phyloP scores from a whole-genome alignment of 2,329 filamentous ascomycete genomes.

The Chaetomiaceae sp. region DNA sequence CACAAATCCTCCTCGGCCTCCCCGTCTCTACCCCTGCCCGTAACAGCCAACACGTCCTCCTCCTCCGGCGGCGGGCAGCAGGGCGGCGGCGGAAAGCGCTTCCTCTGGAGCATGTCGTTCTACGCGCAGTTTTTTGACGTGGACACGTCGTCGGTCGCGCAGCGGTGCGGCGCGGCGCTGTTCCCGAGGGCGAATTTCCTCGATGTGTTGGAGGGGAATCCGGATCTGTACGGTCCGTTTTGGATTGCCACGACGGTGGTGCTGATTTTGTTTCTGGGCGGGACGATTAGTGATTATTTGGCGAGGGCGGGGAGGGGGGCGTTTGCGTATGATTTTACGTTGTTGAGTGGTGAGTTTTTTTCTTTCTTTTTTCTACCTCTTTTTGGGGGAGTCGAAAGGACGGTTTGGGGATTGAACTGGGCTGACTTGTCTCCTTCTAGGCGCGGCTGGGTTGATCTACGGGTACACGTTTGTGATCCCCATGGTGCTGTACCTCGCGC shows the following conservation, averaged over 20 bases:
- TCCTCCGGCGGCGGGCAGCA: too few species aligned
- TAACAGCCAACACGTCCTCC: constrained; percentile 38
- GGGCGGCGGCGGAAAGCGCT: constrained; percentile 63
- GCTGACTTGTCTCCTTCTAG: constrained; percentile 32
- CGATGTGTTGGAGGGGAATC: constrained; percentile 93
- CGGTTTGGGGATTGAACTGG: neutral
- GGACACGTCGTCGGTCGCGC: constrained; percentile 83
- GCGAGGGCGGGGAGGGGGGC: constrained; percentile 61
- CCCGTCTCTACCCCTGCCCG: constrained; percentile 51
- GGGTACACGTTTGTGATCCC: constrained; percentile 90
- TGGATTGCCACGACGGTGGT: constrained; percentile 99
- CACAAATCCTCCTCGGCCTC: constrained; percentile 31
- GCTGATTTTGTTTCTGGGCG: constrained; percentile 89
- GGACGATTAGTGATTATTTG: constrained; percentile 90
- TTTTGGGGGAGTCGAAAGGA: neutral
- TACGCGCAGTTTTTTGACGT: constrained; percentile 99
- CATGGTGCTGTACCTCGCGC: constrained; percentile 74
- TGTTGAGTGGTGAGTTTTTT: constrained; percentile 66
- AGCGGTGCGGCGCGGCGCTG: constrained; percentile 81
- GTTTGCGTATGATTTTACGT: constrained; percentile 86
- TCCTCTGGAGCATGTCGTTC: constrained; percentile 87
- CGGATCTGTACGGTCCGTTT: constrained; percentile 92
- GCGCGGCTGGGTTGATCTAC: constrained; percentile 87
- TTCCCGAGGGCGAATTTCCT: constrained; percentile 93
- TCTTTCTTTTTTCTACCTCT: neutral